These are phyloP conservation scores for Henckelia pumila DNA, from an alignment of 257 asterid genomes.

Conservation along the genomic window DNA sequence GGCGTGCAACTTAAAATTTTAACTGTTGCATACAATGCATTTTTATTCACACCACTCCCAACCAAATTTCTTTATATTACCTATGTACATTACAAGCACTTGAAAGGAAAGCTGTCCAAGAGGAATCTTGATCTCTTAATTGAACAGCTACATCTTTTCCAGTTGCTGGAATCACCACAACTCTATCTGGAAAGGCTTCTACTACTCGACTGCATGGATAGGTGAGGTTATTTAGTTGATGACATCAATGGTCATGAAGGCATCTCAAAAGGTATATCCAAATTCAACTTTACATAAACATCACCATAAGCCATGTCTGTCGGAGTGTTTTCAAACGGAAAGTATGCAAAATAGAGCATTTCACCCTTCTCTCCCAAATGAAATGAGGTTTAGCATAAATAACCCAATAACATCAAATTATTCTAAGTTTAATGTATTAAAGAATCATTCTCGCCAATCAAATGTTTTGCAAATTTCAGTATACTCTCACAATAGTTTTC, in stretches of 20 bases:
- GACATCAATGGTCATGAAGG: conserved; percentile 15
- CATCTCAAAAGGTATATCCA: neutral
- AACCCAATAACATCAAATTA: neutral
- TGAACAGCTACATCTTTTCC: conserved; percentile 62
- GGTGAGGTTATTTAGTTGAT: neutral
- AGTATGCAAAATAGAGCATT: neutral
- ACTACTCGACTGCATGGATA: conserved; percentile 66
- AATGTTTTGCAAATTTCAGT: too few species aligned
- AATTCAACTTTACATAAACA: too few species aligned
- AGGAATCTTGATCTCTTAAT: conserved; percentile 60
- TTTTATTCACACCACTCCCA: neutral
- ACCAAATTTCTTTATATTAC: conserved; percentile 30
- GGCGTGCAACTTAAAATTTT: conserved; percentile 9
- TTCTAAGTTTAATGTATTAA: neutral
- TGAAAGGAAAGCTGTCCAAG: conserved; percentile 71
- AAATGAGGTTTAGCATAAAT: neutral
- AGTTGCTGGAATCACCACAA: conserved; percentile 66
- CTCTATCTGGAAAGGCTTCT: conserved; percentile 66
- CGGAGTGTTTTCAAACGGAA: neutral
- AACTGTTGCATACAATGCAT: neutral
- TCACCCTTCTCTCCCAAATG: neutral
- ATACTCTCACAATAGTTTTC: too few species aligned
- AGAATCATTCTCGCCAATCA: neutral
- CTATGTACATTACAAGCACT: conserved; percentile 47
- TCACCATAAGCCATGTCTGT: neutral